Evolutionary conservation across 73 alveolate genomes (phyloP).

Genomic region (Uronychia binucleata): DNA sequence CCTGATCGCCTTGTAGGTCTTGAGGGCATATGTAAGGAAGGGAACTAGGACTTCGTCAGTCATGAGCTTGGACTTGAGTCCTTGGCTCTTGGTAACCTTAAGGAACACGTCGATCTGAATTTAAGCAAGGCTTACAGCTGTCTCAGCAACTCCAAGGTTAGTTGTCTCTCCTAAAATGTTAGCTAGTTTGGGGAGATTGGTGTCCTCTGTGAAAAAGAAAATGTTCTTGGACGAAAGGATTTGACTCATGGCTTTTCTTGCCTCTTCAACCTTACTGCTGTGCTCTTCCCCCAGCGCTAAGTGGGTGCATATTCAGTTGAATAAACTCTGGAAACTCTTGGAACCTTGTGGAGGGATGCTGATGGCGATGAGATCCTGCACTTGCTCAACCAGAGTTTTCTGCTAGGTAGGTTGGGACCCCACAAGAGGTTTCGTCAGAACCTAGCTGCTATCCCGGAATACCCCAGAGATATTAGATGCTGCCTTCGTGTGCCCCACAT

Average conservation of each 20-base stretch:
- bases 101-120: neutral
- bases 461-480: no score
- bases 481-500: no score
- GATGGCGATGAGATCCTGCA: neutral
- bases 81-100: neutral
- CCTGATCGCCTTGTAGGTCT: no score
- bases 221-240: neutral
- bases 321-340: neutral
- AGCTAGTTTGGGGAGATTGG: neutral
- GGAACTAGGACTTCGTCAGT: neutral
- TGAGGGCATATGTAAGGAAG: no score
- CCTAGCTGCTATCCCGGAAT: no score
- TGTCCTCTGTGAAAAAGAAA: neutral
- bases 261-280: neutral
- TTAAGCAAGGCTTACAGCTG: no score
- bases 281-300: neutral
- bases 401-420: neutral
- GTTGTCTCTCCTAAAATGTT: neutral
- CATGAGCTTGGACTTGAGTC: neutral
- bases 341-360: neutral
- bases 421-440: no score
- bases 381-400: neutral
- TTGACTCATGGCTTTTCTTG: neutral
- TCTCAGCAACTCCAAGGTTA: neutral
- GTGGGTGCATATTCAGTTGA: neutral